Conservation (phyloP, 73 alveolate species). For the Symbiodinium natans region DNA sequence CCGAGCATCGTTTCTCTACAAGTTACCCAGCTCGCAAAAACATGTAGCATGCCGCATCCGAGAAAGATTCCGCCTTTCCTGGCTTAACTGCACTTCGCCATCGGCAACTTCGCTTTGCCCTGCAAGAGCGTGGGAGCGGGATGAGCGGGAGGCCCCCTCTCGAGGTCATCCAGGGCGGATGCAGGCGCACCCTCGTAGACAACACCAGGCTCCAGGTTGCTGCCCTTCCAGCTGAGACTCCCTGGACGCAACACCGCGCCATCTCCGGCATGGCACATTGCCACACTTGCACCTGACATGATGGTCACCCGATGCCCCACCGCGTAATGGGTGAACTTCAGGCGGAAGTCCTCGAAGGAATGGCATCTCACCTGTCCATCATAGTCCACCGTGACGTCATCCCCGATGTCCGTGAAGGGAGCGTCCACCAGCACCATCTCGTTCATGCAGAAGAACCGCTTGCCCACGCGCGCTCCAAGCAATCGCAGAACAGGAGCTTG, state of each 20-base stretch:
- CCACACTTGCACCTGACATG: constrained; percentile 31
- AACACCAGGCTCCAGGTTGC: not conserved
- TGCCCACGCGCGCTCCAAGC: constrained; percentile 42
- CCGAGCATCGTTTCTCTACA: too few species aligned
- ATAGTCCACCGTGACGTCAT: constrained; percentile 51
- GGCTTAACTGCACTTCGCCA: too few species aligned
- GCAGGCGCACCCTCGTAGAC: constrained; percentile 23
- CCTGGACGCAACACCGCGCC: constrained; percentile 22
- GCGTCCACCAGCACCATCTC: constrained; percentile 60
- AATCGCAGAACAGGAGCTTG: constrained; percentile 14
- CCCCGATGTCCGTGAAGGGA: constrained; percentile 40
- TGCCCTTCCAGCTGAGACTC: too few species aligned
- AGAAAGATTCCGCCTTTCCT: too few species aligned
- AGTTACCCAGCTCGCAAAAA: too few species aligned
- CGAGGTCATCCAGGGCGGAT: not conserved
- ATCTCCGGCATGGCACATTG: constrained; percentile 36
- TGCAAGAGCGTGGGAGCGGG: constrained; percentile 14
- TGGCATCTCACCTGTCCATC: constrained; percentile 65
- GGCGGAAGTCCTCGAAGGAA: constrained; percentile 41
- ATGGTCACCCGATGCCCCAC: constrained; percentile 27
- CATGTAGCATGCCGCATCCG: too few species aligned
- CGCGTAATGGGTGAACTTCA: not conserved
- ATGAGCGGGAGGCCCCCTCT: not conserved
- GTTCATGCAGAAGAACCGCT: constrained; percentile 43
- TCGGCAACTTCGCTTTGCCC: too few species aligned